These are phyloP conservation scores for Teratosphaeria gauchensis DNA, from an alignment of 2,329 filamentous ascomycete genomes.

Conservation along the genomic window DNA sequence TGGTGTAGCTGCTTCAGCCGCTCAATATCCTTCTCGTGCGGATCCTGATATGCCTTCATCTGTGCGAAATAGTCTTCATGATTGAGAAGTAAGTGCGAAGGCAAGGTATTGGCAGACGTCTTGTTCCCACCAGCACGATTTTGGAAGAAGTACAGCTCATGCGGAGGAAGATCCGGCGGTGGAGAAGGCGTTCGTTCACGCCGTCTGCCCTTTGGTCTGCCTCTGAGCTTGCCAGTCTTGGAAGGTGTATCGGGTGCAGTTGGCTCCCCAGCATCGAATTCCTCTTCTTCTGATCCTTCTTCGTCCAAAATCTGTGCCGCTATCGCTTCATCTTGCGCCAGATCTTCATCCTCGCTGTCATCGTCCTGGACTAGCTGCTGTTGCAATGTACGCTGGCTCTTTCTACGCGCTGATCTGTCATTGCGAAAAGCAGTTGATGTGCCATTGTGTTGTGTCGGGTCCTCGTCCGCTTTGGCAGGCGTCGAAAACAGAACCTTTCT, in stretches of 20 bases:
- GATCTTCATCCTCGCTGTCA: slow-evolving; percentile 28
- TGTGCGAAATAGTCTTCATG: slow-evolving; percentile 85
- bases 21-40: slow-evolving; percentile 59
- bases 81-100: slow-evolving; percentile 64
- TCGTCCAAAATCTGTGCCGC: slow-evolving; percentile 59
- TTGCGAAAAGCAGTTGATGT: slow-evolving; percentile 53
- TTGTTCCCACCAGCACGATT: slow-evolving; percentile 72
- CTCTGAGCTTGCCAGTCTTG: slow-evolving; percentile 35
- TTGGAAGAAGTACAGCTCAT: slow-evolving; percentile 90
- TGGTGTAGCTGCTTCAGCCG: slow-evolving; percentile 67
- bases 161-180: slow-evolving; percentile 69
- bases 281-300: slow-evolving; percentile 36
- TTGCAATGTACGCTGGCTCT: slow-evolving; percentile 69
- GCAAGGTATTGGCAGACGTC: slow-evolving; percentile 78
- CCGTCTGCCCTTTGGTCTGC: slow-evolving; percentile 44
- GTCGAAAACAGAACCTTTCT: slow-evolving; percentile 40
- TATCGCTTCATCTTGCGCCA: slow-evolving; percentile 54
- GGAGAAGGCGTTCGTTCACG: slow-evolving; percentile 64
- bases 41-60: slow-evolving; percentile 54
- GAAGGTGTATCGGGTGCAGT: slow-evolving; percentile 34
- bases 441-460: slow-evolving; percentile 11
- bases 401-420: slow-evolving; percentile 77
- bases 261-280: slow-evolving; percentile 33
- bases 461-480: slow-evolving; percentile 27
- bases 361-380: slow-evolving; percentile 57